Evolutionary conservation across 139 green algal species (phyloP).

Genomic region (Volvox reticuliferus): DNA sequence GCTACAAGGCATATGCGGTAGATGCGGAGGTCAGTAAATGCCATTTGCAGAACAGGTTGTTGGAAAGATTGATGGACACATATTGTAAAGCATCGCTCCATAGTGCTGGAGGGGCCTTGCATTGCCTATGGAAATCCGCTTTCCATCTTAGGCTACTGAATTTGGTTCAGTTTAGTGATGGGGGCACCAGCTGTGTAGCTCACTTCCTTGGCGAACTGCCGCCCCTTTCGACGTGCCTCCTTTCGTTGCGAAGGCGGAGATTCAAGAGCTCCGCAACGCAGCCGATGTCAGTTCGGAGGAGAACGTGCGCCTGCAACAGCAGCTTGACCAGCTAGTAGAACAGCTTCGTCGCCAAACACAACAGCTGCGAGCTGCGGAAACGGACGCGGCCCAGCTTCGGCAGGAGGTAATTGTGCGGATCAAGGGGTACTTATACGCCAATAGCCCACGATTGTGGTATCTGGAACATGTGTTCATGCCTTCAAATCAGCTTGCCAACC

Average conservation of each 20-base stretch:
- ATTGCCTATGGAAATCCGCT: too few species aligned
- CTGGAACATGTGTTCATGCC: too few species aligned
- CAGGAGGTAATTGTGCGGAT: slow-evolving; percentile 5
- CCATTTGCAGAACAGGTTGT: too few species aligned
- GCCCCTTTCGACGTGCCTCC: too few species aligned
- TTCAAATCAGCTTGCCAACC: too few species aligned
- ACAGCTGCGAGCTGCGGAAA: slow-evolving; percentile 1
- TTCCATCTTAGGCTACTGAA: too few species aligned
- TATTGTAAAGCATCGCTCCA: too few species aligned
- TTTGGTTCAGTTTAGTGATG: too few species aligned
- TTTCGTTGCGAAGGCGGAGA: not conserved
- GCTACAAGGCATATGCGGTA: not conserved
- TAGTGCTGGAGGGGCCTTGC: too few species aligned
- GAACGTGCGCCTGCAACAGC: not conserved
- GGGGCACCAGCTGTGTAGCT: too few species aligned
- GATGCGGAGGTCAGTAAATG: not conserved
- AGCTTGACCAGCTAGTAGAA: slow-evolving; percentile 13
- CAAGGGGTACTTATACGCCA: not conserved
- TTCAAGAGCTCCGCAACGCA: not conserved
- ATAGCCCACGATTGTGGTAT: not conserved
- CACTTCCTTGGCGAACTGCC: too few species aligned
- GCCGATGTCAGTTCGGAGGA: not conserved
- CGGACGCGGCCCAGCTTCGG: not conserved
- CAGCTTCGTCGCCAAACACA: slow-evolving; percentile 9
- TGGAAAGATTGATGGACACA: too few species aligned